Conservation (phyloP, 2,329 filamentous ascomycete genomes). For the Penicillium sp. region DNA sequence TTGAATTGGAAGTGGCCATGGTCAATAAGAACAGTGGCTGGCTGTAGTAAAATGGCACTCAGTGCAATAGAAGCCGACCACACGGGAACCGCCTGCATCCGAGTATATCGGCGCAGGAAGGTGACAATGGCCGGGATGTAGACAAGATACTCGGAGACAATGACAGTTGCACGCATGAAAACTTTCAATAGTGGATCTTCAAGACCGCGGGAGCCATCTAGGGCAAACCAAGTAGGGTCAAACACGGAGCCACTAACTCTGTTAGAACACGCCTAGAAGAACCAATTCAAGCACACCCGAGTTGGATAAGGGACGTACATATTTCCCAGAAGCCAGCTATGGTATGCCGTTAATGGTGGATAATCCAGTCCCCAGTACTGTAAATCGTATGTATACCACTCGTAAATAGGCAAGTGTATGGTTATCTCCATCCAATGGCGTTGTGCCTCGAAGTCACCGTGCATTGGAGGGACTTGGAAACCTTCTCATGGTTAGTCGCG, state of each 20-base stretch:
- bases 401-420: slow-evolving; percentile 81
- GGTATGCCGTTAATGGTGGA: slow-evolving; percentile 95
- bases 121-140: slow-evolving; percentile 86
- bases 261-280: slow-evolving; percentile 20
- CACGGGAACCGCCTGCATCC: slow-evolving; percentile 73
- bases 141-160: slow-evolving; percentile 87
- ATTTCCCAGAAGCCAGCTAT: slow-evolving; percentile 92
- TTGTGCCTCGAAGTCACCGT: slow-evolving; percentile 97
- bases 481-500: slow-evolving; percentile 54
- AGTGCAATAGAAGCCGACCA: slow-evolving; percentile 87
- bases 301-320: slow-evolving; percentile 56
- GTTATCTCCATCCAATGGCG: slow-evolving; percentile 99
- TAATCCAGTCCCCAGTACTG: slow-evolving; percentile 99
- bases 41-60: slow-evolving; percentile 89
- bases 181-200: slow-evolving; percentile 83
- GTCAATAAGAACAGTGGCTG: slow-evolving; percentile 86
- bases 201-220: slow-evolving; percentile 79
- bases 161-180: slow-evolving; percentile 92
- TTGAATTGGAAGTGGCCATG: slow-evolving; percentile 99
- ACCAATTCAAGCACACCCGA: no score
- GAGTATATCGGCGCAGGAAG: slow-evolving; percentile 81
- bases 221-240: slow-evolving; percentile 83
- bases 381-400: slow-evolving; percentile 98
- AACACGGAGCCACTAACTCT: slow-evolving; percentile 69
- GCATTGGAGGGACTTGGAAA: slow-evolving; percentile 81